phyloP scores from a whole-genome alignment of 225 moss, liverwort and hornwort species.

The Climacium dendroides region DNA sequence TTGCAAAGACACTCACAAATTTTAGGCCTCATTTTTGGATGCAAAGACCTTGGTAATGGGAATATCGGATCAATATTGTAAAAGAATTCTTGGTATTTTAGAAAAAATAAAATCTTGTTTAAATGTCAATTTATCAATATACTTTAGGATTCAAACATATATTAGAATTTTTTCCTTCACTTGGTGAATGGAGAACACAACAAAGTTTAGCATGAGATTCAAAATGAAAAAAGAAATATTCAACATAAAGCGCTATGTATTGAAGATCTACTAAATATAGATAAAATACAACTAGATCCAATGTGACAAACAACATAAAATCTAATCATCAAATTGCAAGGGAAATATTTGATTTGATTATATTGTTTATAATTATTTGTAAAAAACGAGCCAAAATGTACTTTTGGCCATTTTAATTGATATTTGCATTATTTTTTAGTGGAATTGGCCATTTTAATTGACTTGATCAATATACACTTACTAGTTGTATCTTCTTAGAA shows the following conservation, averaged over 20 bases:
- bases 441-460: neutral
- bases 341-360: neutral
- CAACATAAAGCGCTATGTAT: too few species aligned
- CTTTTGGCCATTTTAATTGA: neutral
- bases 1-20: fast-evolving
- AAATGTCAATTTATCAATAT: neutral
- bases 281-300: too few species aligned
- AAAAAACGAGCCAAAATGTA: too few species aligned
- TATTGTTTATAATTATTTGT: neutral
- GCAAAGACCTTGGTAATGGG: fast-evolving
- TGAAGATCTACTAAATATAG: fast-evolving
- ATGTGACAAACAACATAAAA: neutral
- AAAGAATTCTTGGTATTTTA: neutral
- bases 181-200: neutral
- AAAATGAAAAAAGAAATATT: neutral
- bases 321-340: neutral
- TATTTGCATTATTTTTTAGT: neutral
- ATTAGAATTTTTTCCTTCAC: neutral
- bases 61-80: neutral
- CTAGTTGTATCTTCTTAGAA: neutral
- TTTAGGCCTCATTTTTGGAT: fast-evolving
- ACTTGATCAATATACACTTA: too few species aligned
- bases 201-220: neutral
- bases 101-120: neutral
- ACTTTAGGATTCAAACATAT: neutral